These are phyloP conservation scores for Sclerotiophoma versabilis DNA, from an alignment of 2,329 filamentous ascomycete species.

Conservation along the genomic window DNA sequence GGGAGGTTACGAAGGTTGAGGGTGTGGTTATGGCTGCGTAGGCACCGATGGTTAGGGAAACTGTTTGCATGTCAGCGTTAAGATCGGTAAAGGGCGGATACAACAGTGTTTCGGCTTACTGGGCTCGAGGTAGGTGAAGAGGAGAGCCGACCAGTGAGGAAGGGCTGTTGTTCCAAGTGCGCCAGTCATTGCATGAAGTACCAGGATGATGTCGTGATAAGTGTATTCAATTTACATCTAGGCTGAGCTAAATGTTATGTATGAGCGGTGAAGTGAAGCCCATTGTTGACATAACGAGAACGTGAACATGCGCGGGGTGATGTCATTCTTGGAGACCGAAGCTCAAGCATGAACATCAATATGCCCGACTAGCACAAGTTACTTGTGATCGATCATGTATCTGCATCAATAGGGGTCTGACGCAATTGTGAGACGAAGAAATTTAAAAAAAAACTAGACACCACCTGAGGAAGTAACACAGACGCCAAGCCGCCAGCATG, in stretches of 20 bases:
- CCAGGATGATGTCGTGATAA: neutral
- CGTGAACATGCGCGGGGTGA: neutral
- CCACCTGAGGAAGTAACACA: neutral
- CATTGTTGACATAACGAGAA: neutral
- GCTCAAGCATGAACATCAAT: neutral
- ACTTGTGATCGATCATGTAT: too few relatives aligned
- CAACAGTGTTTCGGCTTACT: constrained; percentile 18
- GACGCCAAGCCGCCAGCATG: constrained; percentile 4
- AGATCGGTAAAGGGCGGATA: neutral
- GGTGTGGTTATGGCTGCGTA: constrained; percentile 25
- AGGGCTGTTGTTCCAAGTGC: constrained; percentile 31
- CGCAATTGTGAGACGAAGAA: too few relatives aligned
- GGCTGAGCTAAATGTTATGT: too few relatives aligned
- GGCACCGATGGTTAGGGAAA: constrained; percentile 22
- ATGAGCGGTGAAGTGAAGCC: neutral
- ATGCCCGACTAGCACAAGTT: too few relatives aligned
- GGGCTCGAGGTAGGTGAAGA: constrained; percentile 39
- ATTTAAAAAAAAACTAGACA: neutral
- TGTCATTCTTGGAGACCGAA: neutral
- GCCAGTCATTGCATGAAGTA: neutral
- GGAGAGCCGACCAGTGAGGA: constrained; percentile 34
- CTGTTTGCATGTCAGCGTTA: neutral
- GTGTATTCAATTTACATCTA: too few relatives aligned
- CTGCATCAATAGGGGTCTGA: too few relatives aligned
- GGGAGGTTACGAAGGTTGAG: constrained; percentile 22